Evolutionary conservation across 2,329 filamentous ascomycete species (phyloP), one percentile per base, ranked within the genome.

Genomic region (Penicillium sp.): DNA sequence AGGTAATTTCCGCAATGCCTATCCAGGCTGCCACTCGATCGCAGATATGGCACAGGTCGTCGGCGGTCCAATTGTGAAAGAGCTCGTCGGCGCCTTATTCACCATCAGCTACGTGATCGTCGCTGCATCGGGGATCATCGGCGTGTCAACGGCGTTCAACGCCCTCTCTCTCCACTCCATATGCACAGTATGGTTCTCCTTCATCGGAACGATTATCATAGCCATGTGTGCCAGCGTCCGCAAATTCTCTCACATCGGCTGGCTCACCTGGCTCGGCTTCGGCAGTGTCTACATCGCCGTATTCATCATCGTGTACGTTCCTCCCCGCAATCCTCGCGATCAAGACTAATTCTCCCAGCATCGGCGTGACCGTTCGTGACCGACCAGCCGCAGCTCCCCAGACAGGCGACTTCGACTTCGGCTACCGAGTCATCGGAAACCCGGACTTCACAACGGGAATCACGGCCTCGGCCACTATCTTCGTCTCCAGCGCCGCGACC

Each of bases 181-280:
- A 3, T 88, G 84, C 62, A 85, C 83, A 0, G 82, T 83, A 14
- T 83, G 76, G 73, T 87, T 78, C 68, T 76, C 77, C 8, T 74
- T 85, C 24, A 67, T 86, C 4, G 80, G 81, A 0, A 79, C 81
- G 1, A 69, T 79, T 7, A 76, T 84, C 8, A 79, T 79, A 24
- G 57, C 75, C 0, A 45, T 49, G 11, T 73, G 78, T 5, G 81
- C 82, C 1, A 80, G 77, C 24, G 76, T 84, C 5, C 79, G 83
- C 56, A 87, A 83, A 52, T 81, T 86, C 60, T 77, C 82, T 48
- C 81, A 85, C 60, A 81, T 87, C 54, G 82, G 80, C 3, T 86
- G 82, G 81, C 70, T 87, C 41, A 84, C 83, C 0, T 87, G 82
- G 79, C 78, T 77, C 10, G 85, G 84, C 0, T 85, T 87, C 61